These are phyloP conservation scores for Diplotaxis tenuifolia DNA, from an alignment of 345 rosid species.

Conservation along the genomic window DNA sequence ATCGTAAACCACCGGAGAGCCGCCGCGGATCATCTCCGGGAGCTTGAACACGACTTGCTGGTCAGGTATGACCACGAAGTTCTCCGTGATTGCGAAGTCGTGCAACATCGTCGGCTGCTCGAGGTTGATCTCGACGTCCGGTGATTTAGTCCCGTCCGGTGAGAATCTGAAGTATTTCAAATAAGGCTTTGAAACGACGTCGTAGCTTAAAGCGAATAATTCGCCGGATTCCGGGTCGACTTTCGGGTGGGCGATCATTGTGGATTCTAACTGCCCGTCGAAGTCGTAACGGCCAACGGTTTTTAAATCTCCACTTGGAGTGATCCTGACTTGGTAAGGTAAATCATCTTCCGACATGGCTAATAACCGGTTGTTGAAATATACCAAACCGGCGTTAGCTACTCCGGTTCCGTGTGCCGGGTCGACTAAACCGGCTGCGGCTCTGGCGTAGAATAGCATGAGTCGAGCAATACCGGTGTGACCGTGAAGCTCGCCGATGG, in stretches of 20 bases:
- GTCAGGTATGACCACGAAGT: slow-evolving; percentile 75
- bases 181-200: slow-evolving; percentile 72
- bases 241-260: slow-evolving; percentile 95
- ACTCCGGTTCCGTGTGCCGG: slow-evolving; percentile 69
- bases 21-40: slow-evolving; percentile 73
- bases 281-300: slow-evolving; percentile 70
- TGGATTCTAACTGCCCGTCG: slow-evolving; percentile 52
- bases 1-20: slow-evolving; percentile 84
- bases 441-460: slow-evolving; percentile 71
- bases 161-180: slow-evolving; percentile 71
- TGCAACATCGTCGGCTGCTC: slow-evolving; percentile 85
- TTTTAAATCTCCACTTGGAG: slow-evolving; percentile 57
- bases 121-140: slow-evolving; percentile 65
- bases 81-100: slow-evolving; percentile 79
- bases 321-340: slow-evolving; percentile 71
- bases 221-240: slow-evolving; percentile 70
- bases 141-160: slow-evolving; percentile 60
- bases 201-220: slow-evolving; percentile 74
- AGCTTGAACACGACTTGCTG: slow-evolving; percentile 87
- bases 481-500: slow-evolving; percentile 93
- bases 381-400: slow-evolving; percentile 85
- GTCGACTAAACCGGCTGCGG: slow-evolving; percentile 62
- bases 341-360: slow-evolving; percentile 94
- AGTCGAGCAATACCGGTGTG: slow-evolving; percentile 86
- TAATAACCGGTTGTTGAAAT: slow-evolving; percentile 61